phyloP scores from a whole-genome alignment of 306 rosid species.

The Albizia julibrissin region DNA sequence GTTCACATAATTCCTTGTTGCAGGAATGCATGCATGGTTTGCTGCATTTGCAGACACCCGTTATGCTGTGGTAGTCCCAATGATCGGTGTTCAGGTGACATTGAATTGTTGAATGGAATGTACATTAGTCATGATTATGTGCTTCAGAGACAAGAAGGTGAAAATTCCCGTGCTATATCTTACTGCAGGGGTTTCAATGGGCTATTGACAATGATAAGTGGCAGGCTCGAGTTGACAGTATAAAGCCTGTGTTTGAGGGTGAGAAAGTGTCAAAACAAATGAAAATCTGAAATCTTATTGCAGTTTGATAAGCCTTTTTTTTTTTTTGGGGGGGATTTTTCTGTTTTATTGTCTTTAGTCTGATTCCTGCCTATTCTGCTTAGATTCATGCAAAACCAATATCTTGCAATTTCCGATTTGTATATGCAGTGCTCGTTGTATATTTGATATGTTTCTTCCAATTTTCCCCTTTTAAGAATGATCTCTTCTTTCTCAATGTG shows the following conservation, averaged over 20 bases:
- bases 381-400: neutral
- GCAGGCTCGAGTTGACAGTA: slow-evolving; percentile 80
- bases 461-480: neutral
- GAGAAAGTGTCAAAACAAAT: slow-evolving; percentile 35
- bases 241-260: slow-evolving; percentile 87
- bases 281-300: neutral
- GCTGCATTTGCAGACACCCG: slow-evolving; percentile 81
- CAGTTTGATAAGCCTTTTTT: neutral
- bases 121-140: neutral
- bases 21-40: slow-evolving; percentile 98
- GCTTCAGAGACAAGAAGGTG: slow-evolving; percentile 16
- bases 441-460: neutral
- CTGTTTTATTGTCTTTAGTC: neutral
- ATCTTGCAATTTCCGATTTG: neutral
- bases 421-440: neutral
- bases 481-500: neutral
- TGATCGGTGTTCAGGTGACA: slow-evolving; percentile 89
- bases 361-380: slow-evolving; percentile 11
- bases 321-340: neutral
- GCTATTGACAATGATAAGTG: slow-evolving; percentile 80
- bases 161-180: slow-evolving; percentile 15
- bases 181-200: slow-evolving; percentile 83
- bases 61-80: slow-evolving; percentile 76
- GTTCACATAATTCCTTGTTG: slow-evolving; percentile 37
- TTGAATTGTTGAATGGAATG: slow-evolving; percentile 12